These are phyloP conservation scores for Diphasiastrum complanatum DNA, from an alignment of 83 land plant species.

Conservation along the genomic window DNA sequence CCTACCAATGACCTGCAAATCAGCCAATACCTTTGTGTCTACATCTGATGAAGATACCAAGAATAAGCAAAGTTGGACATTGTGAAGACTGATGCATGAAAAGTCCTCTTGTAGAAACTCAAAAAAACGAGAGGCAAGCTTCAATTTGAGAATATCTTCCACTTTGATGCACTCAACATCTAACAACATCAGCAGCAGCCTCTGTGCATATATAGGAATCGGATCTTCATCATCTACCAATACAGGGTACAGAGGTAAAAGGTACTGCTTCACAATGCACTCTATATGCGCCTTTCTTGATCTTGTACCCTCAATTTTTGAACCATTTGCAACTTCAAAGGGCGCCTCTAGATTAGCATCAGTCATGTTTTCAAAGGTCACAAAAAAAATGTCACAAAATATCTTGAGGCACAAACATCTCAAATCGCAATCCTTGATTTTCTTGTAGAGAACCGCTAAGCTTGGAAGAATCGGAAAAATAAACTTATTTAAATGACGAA, in stretches of 20 bases:
- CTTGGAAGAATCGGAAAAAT: conserved; percentile 67
- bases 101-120: conserved; percentile 81
- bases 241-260: conserved; percentile 80
- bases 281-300: conserved; percentile 42
- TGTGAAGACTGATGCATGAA: conserved; percentile 77
- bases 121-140: conserved; percentile 82
- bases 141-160: conserved; percentile 66
- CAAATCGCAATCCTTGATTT: conserved; percentile 85
- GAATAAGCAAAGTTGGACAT: conserved; percentile 79
- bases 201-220: conserved; percentile 97
- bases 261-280: conserved; percentile 49
- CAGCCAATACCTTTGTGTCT: conserved; percentile 62
- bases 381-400: conserved; percentile 67
- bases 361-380: conserved; percentile 54
- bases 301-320: background rate
- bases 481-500: conserved; percentile 46
- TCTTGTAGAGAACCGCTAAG: conserved; percentile 70
- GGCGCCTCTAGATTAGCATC: conserved; percentile 4
- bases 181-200: conserved; percentile 86
- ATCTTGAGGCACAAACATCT: conserved; percentile 87
- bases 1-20: conserved; percentile 58
- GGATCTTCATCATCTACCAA: conserved; percentile 97
- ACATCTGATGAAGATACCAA: conserved; percentile 84
- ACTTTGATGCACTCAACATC: conserved; percentile 76
- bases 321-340: background rate